Evolutionary conservation across 139 green algal genomes (phyloP), one percentile per base, ranked within the genome.

Genomic region (Chlamydomonas eustigma): DNA sequence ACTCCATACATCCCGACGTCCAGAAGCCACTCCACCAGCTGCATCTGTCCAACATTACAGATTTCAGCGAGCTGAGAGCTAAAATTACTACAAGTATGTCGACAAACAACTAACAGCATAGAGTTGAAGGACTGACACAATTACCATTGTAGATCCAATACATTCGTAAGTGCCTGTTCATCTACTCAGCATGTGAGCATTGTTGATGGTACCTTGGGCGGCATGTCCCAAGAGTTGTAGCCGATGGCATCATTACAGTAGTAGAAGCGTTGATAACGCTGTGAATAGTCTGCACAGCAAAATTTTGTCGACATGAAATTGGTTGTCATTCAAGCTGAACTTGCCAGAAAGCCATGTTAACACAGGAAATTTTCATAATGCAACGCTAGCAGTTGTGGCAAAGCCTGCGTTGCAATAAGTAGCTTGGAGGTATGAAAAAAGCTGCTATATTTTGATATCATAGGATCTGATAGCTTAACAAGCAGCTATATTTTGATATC

Each of bases 221-320:
- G 73, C 24, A 72, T 51, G 4, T 78, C 51, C 73, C 73, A 78
- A 35, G 33, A 36, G 52, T 78, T 71, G 28, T 39, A 31, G 34
- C 39, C 12, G 22, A 50, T 50, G 3, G 24, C 18, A 6, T 78
- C 73, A 6, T 71, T 71, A 2, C 30, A 50, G 51, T 78, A 78
- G 51, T 78, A 78, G 58, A 64, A 78, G 1, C 58, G 73, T 35
- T 72, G 52, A 58, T 78, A 78, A 51, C 66, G 65, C 2, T 44
- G 12, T n/a, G 39, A 68, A 44, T 76, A 76, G 18, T 70, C 58
- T 70, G 58, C 6, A 58, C 44, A 58, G 12, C 12, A 12, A 12
- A 58, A 18, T 12, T 18, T 58, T 58, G 44, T 58, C 18, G 12
- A 58, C 44, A 58, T 18, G 18, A 58, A 18, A 58, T 58, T 28